A percentile compares a stretch with the other conserved stretches of the same genome.
Evolutionary conservation across 441 rosid genomes (phyloP).

Genomic region (Croton setiger): DNA sequence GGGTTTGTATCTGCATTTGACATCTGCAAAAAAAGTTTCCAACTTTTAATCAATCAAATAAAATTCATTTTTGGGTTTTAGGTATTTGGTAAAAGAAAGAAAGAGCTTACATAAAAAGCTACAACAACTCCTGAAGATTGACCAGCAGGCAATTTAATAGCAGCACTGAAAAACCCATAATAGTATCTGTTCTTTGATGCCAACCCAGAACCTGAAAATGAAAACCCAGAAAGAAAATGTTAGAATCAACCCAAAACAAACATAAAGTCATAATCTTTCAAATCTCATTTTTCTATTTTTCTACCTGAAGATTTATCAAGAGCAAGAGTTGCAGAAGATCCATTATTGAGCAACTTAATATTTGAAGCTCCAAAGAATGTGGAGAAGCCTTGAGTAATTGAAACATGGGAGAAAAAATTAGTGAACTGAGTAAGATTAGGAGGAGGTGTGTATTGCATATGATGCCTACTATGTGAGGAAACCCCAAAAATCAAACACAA

Average conservation of each 20-base stretch:
- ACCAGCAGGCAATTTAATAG: slow-evolving; percentile 81
- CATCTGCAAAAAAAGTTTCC: slow-evolving; percentile 54
- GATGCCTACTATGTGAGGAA: slow-evolving; percentile 53
- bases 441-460: slow-evolving; percentile 44
- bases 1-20: slow-evolving; percentile 77
- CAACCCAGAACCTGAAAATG: slow-evolving; percentile 69
- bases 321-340: slow-evolving; percentile 55
- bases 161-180: slow-evolving; percentile 87
- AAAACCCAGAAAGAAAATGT: background rate
- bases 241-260: background rate
- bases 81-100: too few species aligned
- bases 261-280: too few species aligned
- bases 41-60: too few species aligned
- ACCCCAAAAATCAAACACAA: slow-evolving; percentile 36
- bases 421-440: slow-evolving; percentile 66
- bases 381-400: slow-evolving; percentile 41
- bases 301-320: slow-evolving; percentile 74
- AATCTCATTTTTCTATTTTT: background rate
- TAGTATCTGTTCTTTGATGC: slow-evolving; percentile 47
- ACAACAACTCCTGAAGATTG: slow-evolving; percentile 88
- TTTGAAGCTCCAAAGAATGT: slow-evolving; percentile 53
- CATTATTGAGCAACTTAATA: slow-evolving; percentile 47
- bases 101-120: slow-evolving; percentile 60
- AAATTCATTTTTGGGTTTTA: too few species aligned
- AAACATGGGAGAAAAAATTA: slow-evolving; percentile 50